Evolutionary conservation across 208 protist genomes (phyloP).

Genomic region (Naegleria lovaniensis): DNA sequence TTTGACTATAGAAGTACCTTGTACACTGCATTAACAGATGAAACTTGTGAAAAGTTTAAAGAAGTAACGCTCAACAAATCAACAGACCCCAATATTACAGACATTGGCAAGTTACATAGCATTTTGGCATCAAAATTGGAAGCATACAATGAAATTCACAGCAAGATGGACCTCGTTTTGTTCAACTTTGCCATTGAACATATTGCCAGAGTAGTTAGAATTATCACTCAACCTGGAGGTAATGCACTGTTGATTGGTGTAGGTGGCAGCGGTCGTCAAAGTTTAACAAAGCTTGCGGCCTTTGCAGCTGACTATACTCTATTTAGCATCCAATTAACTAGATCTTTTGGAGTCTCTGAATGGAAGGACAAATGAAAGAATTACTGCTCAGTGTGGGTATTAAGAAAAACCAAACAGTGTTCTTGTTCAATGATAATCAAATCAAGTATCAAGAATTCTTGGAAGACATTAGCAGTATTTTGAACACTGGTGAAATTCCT

Average conservation of each 20-base stretch:
- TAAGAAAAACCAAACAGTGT: slow-evolving; percentile 71
- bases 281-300: slow-evolving; percentile 79
- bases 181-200: slow-evolving; percentile 93
- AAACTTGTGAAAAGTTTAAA: neutral
- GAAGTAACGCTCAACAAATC: slow-evolving; percentile 6
- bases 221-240: slow-evolving; percentile 86
- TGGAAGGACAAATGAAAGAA: slow-evolving; percentile 90
- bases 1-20: slow-evolving; percentile 9
- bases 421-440: slow-evolving; percentile 90
- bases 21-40: neutral
- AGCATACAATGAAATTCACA: slow-evolving; percentile 45
- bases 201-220: slow-evolving; percentile 83
- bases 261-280: slow-evolving; percentile 87
- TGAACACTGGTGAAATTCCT: slow-evolving; percentile 83
- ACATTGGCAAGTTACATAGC: neutral
- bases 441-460: slow-evolving; percentile 86
- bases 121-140: neutral
- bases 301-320: slow-evolving; percentile 84
- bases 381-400: slow-evolving; percentile 71
- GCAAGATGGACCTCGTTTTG: slow-evolving; percentile 82
- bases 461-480: slow-evolving; percentile 92
- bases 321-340: slow-evolving; percentile 80
- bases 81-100: neutral
- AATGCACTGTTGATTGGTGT: slow-evolving; percentile 91
- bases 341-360: slow-evolving; percentile 83